Base-by-base conservation (phyloP, 2,329 filamentous ascomycete genomes). In the Aspergillus proliferans region DNA sequence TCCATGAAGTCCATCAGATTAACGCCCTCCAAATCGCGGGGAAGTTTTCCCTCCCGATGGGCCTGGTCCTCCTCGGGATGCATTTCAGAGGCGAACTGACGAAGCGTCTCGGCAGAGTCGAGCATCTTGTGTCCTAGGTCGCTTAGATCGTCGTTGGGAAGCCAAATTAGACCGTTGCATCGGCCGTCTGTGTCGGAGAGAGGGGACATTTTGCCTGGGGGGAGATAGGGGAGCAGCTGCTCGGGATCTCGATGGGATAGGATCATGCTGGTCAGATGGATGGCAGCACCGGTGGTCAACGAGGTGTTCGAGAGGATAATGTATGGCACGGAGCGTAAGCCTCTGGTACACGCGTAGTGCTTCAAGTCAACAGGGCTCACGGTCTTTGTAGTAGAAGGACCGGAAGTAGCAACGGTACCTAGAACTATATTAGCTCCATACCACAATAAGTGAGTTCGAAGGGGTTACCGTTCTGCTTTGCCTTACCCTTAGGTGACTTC, bases 281-380 rank as follows among this genome's bases (percentile, higher is more conserved):
- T 51, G 1, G 60, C 57, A 12, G 57, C 55, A 42, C 51, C 59
- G 38, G 55, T 58, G 1, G 58, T 61, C 46, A 60, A 57, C 18
- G 45, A 52, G 7, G 58, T 52, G 21, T 63, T 52, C 2, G 60
- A 58, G 15, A 68, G 43, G 30, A 67, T 57, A 4, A 69, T 44
- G 45, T 62, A 66, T n/a, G 66, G 64, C n/a, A 69, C 56, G 3
- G 66, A 68, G 24, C 62, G 62, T 28, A 69, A 56, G 3, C 66
- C 66, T 10, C 66, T 57, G 14, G 64, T 65, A 43, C 63, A 65
- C 3, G 64, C 51, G 42, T 57, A 68, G n/a, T 48, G 52, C 45
- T 57, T 57, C 21, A 63, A 24, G 7, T 64, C 58, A 10, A 34
- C 46, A 10, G 34, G n/a, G n/a, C 9, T 40, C 15, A 40, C 38